A percentile compares a stretch with the other conserved stretches of the same genome.
phyloP scores from a whole-genome alignment of 768 basidiomycete genomes.

The Russula foetens region DNA sequence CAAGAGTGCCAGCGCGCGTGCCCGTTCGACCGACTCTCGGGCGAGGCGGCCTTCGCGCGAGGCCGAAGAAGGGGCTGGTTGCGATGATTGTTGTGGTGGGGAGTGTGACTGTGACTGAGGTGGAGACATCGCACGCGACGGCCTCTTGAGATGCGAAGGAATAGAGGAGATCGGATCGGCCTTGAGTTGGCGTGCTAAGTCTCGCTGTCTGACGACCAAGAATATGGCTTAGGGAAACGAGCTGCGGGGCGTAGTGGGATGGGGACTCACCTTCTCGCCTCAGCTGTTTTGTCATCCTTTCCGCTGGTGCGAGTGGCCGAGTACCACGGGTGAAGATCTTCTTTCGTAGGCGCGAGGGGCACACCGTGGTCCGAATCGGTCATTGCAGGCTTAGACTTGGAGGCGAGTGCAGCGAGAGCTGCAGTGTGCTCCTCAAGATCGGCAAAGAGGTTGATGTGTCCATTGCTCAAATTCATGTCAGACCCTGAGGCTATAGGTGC shows the following conservation, averaged over 20 bases:
- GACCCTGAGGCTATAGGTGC: not conserved
- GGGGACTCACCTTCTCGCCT: constrained; percentile 22
- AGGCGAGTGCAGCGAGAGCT: constrained; percentile 38
- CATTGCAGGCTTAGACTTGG: constrained; percentile 29
- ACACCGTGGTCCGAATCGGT: constrained; percentile 61
- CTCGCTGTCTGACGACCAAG: constrained; percentile 41
- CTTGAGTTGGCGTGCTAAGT: constrained; percentile 50
- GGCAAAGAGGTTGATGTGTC: constrained; percentile 80
- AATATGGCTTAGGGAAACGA: not conserved
- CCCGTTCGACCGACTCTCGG: constrained; percentile 70
- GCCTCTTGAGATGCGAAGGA: constrained; percentile 51
- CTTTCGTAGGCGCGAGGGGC: constrained; percentile 61
- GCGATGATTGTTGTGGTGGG: constrained; percentile 16
- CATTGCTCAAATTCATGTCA: constrained; percentile 32
- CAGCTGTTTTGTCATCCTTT: constrained; percentile 20
- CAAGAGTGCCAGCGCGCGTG: constrained; percentile 67
- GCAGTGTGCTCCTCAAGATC: constrained; percentile 61
- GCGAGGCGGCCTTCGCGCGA: constrained; percentile 45
- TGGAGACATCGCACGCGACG: constrained; percentile 17
- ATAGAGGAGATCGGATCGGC: constrained; percentile 74
- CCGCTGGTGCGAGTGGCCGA: constrained; percentile 20
- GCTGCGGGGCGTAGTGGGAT: too few species aligned
- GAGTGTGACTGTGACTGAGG: constrained; percentile 17
- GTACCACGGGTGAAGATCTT: constrained; percentile 83
- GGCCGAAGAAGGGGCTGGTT: constrained; percentile 17